phyloP scores from a whole-genome alignment of 108 stramenopile genomes.

The Schizochytrium sp. region DNA sequence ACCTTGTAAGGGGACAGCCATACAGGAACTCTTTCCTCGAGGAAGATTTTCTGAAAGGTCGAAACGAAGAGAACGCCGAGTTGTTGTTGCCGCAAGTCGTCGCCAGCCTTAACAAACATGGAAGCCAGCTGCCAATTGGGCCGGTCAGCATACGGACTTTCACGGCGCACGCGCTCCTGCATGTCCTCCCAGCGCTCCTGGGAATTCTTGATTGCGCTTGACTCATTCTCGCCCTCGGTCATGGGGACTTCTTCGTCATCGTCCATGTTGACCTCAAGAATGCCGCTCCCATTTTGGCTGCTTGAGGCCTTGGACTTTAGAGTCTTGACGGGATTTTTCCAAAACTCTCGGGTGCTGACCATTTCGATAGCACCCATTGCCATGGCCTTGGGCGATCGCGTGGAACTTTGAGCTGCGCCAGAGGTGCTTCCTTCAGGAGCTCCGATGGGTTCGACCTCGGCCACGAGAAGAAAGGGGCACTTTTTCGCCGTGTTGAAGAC shows the following conservation, averaged over 20 bases:
- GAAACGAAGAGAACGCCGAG: conserved; percentile 56
- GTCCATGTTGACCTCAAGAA: neutral
- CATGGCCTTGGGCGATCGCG: neutral
- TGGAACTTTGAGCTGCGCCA: neutral
- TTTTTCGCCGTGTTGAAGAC: neutral
- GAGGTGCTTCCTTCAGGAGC: neutral
- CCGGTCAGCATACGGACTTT: conserved; percentile 60
- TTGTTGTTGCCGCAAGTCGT: conserved; percentile 92
- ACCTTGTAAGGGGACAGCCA: conserved; percentile 90
- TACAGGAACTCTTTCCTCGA: conserved; percentile 70
- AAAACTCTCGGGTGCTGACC: neutral
- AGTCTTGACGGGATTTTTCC: neutral
- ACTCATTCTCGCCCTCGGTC: neutral
- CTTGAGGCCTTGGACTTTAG: neutral
- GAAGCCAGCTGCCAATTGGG: conserved; percentile 80
- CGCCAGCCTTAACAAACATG: conserved; percentile 94
- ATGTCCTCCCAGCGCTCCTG: conserved; percentile 80
- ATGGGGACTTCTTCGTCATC: neutral
- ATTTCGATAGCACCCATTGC: neutral
- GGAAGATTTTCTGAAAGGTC: conserved; percentile 83
- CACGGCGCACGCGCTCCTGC: conserved; percentile 68
- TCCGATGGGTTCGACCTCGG: neutral
- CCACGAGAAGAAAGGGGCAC: conserved; percentile 11
- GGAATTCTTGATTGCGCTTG: neutral
- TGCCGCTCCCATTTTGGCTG: neutral